Evolutionary conservation across 2,329 filamentous ascomycete genomes (phyloP).

Genomic region (Chaetomium olivaceum): DNA sequence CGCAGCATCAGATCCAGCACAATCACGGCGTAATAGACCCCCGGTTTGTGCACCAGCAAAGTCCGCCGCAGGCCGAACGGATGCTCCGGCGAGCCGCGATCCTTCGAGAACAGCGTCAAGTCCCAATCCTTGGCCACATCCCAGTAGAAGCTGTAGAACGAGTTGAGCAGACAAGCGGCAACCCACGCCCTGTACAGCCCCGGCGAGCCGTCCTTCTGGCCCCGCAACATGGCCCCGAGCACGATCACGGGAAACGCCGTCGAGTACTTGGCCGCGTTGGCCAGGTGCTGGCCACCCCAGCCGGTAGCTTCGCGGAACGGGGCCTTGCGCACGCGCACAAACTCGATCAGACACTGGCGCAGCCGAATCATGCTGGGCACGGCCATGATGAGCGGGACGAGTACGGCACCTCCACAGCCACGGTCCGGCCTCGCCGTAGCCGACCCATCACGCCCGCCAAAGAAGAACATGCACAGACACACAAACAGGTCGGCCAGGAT

Average conservation of each 20-base stretch:
- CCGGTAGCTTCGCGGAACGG: constrained; percentile 59
- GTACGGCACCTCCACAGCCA: constrained; percentile 72
- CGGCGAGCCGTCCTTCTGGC: constrained; percentile 46
- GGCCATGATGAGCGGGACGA: constrained; percentile 82
- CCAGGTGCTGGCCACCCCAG: constrained; percentile 83
- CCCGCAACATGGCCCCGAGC: constrained; percentile 72
- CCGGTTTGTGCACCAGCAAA: constrained; percentile 69
- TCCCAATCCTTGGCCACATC: constrained; percentile 98
- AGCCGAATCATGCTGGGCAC: constrained; percentile 83
- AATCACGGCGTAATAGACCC: constrained; percentile 82
- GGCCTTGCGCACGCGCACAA: constrained; percentile 65
- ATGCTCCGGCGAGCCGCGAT: constrained; percentile 63
- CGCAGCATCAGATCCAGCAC: constrained; percentile 76
- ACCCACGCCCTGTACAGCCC: constrained; percentile 64
- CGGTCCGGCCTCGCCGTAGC: constrained; percentile 81
- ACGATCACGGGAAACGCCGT: constrained; percentile 90
- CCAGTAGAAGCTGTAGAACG: constrained; percentile 97
- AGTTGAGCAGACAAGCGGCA: constrained; percentile 75
- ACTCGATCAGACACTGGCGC: constrained; percentile 90
- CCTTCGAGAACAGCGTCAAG: constrained; percentile 72
- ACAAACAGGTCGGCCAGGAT: constrained; percentile 89
- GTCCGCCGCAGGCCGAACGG: constrained; percentile 76
- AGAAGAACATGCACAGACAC: constrained; percentile 85
- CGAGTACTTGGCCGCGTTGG: constrained; percentile 94
- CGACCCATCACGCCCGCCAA: constrained; percentile 54